These are phyloP conservation scores for Crassisporium funariophilum DNA, from an alignment of 768 basidiomycete species.

Conservation along the genomic window DNA sequence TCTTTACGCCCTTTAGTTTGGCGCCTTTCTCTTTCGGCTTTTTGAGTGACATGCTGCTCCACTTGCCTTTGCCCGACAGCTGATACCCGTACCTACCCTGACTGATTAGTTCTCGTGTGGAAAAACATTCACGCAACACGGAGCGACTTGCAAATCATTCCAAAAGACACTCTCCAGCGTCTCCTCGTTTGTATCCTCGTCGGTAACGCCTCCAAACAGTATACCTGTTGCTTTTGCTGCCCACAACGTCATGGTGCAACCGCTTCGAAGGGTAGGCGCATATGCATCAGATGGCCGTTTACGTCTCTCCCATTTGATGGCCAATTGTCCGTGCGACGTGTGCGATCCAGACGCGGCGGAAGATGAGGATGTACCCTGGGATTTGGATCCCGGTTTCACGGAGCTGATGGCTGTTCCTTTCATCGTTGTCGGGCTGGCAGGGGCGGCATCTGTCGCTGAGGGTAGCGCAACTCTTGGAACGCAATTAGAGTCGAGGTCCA, in stretches of 20 bases:
- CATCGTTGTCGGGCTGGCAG: too few species aligned
- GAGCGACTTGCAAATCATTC: constrained; percentile 71
- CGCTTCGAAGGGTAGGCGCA: constrained; percentile 71
- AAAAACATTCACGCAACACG: too few species aligned
- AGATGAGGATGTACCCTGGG: constrained; percentile 1
- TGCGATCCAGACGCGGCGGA: constrained; percentile 9
- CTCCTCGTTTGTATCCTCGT: constrained; percentile 86
- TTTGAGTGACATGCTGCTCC: constrained; percentile 84
- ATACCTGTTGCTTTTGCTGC: constrained; percentile 65
- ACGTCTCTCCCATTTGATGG: constrained; percentile 83
- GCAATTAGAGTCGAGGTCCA: neutral
- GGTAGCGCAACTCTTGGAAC: constrained; percentile 8
- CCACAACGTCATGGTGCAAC: constrained; percentile 90
- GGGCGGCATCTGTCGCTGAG: constrained; percentile 15
- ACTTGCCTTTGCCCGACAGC: constrained; percentile 69
- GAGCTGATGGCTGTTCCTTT: too few species aligned
- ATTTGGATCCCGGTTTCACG: too few species aligned
- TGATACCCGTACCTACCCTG: constrained; percentile 73
- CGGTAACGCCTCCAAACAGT: constrained; percentile 85
- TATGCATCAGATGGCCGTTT: constrained; percentile 72
- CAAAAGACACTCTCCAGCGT: constrained; percentile 82
- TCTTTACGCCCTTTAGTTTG: constrained; percentile 33
- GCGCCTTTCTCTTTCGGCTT: constrained; percentile 45
- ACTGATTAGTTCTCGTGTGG: neutral
- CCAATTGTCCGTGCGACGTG: constrained; percentile 35